These are phyloP conservation scores for Dipteronia dyeriana DNA, from an alignment of 345 rosid species.

Conservation along the genomic window DNA sequence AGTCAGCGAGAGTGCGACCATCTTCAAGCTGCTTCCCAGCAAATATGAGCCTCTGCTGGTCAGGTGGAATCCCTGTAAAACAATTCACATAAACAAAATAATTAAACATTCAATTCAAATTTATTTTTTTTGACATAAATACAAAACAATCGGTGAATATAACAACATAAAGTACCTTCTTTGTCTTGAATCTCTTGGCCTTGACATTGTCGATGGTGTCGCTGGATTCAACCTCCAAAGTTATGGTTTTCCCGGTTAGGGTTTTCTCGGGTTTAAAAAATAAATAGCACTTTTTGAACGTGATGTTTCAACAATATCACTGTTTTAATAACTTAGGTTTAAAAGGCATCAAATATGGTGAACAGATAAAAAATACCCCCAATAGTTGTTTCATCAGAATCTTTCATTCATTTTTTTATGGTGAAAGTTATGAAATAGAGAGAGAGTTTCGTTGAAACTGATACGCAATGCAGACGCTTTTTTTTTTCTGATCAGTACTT, in stretches of 20 bases:
- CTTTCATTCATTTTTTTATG: too few species aligned
- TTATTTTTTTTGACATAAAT: neutral
- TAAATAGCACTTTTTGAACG: too few species aligned
- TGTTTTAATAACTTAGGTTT: too few species aligned
- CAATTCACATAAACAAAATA: neutral
- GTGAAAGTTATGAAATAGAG: too few species aligned
- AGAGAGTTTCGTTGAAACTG: too few species aligned
- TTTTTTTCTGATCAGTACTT: too few species aligned
- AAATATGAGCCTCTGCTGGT: slow-evolving; percentile 49
- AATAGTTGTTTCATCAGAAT: too few species aligned
- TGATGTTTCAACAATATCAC: too few species aligned
- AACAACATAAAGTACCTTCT: slow-evolving; percentile 39
- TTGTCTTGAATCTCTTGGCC: slow-evolving; percentile 74
- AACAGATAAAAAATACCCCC: too few species aligned
- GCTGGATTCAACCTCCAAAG: slow-evolving; percentile 67
- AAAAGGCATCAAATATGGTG: too few species aligned
- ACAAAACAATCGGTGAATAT: neutral
- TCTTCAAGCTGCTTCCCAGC: slow-evolving; percentile 54
- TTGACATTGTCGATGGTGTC: slow-evolving; percentile 70
- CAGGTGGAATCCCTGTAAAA: slow-evolving; percentile 43
- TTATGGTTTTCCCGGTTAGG: slow-evolving; percentile 65
- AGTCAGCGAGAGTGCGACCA: slow-evolving; percentile 50
- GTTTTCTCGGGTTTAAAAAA: too few species aligned
- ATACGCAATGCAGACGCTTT: too few species aligned
- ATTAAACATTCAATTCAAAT: neutral